These are phyloP conservation scores for Ogataea philodendri DNA, from an alignment of 805 yeast genomes.

Conservation along the genomic window DNA sequence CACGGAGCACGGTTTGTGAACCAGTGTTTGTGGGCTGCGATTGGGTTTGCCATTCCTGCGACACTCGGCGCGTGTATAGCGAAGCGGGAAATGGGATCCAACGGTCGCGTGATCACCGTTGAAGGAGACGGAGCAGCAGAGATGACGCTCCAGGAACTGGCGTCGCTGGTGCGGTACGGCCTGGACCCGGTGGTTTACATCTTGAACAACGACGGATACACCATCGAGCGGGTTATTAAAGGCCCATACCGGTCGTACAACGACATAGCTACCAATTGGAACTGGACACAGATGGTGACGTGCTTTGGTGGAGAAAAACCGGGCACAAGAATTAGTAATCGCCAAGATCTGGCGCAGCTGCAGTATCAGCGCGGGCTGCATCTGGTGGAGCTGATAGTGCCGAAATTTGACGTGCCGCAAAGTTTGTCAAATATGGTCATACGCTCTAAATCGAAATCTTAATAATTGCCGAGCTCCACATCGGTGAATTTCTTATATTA, in stretches of 20 bases:
- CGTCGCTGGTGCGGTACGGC: conserved; percentile 41
- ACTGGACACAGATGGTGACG: conserved; percentile 67
- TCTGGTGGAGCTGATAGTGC: conserved; percentile 60
- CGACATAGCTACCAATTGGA: conserved; percentile 48
- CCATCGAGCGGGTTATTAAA: conserved; percentile 48
- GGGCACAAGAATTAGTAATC: conserved; percentile 35
- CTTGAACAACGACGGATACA: conserved; percentile 51
- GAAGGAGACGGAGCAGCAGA: conserved; percentile 60
- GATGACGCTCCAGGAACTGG: conserved; percentile 51
- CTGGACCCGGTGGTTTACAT: conserved; percentile 43
- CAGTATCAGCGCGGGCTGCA: conserved; percentile 34
- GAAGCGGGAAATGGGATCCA: conserved; percentile 37
- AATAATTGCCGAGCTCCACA: no score
- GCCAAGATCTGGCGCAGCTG: conserved; percentile 37
- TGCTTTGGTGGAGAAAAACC: conserved; percentile 59
- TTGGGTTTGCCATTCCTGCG: conserved; percentile 53
- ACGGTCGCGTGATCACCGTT: conserved; percentile 41
- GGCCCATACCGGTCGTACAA: conserved; percentile 52
- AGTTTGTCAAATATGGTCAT: conserved; percentile 38
- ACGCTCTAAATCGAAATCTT: no score
- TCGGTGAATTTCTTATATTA: no score
- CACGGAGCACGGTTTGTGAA: conserved; percentile 36
- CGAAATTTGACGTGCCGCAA: conserved; percentile 60
- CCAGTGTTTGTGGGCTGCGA: conserved; percentile 47
- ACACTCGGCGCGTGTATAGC: conserved; percentile 48